Conservation (phyloP, 345 rosid genomes). For the Lumnitzera littorea region DNA sequence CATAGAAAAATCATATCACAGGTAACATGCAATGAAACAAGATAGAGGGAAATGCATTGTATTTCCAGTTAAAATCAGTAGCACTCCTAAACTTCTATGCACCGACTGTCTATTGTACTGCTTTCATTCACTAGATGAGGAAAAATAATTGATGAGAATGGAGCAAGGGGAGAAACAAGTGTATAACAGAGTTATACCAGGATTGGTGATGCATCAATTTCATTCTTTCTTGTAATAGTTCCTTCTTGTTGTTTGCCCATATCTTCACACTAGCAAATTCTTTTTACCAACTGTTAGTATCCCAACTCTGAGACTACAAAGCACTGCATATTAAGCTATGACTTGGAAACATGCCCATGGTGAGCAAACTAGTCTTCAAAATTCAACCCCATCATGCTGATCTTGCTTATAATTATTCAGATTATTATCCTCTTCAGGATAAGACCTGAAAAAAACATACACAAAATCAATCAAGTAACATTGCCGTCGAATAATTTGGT, state of each 20-base stretch:
- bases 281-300: conserved; percentile 8
- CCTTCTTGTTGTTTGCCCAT: conserved; percentile 40
- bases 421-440: no score
- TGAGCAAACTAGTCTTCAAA: no score
- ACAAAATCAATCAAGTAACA: no score
- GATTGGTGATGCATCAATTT: conserved; percentile 25
- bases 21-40: background rate
- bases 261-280: background rate
- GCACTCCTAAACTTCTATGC: no score
- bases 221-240: conserved; percentile 20
- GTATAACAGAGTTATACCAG: conserved; percentile 19
- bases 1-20: conserved; percentile 6
- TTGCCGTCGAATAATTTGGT: no score
- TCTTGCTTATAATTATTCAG: no score
- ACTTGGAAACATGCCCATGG: no score
- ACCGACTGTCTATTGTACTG: no score
- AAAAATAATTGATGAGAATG: background rate
- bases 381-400: no score
- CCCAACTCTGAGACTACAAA: background rate
- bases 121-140: no score
- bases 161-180: background rate
- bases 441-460: no score
- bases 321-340: no score
- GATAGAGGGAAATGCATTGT: background rate
- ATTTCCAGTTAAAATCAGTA: background rate